Evolutionary conservation across 257 asterid genomes (phyloP).

Genomic region (Forsythia viridissima): DNA sequence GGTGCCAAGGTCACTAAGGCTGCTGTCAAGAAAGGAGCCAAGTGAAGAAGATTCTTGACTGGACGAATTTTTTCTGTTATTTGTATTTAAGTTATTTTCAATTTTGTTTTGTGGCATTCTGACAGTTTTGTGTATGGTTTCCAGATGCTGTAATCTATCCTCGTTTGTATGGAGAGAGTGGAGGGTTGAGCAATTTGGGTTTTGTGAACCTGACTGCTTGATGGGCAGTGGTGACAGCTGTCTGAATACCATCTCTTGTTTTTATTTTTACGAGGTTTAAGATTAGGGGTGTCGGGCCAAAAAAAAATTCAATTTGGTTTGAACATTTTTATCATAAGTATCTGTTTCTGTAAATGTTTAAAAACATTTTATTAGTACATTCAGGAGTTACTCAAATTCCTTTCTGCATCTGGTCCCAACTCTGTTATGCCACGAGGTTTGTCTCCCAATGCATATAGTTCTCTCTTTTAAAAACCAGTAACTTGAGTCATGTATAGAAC

Average conservation of each 20-base stretch:
- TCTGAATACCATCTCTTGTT: background rate
- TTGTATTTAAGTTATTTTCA: background rate
- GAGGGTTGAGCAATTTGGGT: background rate
- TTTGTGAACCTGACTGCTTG: background rate
- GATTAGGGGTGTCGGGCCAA: no score
- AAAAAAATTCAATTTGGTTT: no score
- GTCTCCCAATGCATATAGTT: no score
- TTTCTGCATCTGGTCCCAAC: no score
- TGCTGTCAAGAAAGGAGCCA: slow-evolving; percentile 10
- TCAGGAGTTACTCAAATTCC: no score
- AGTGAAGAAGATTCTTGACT: background rate
- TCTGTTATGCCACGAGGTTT: no score
- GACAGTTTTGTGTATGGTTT: background rate
- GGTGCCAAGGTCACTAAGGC: slow-evolving; percentile 35
- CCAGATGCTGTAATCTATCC: background rate
- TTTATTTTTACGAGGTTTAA: background rate
- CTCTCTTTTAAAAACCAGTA: no score
- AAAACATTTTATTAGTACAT: no score
- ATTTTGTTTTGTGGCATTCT: background rate
- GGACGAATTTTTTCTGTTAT: background rate
- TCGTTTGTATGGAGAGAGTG: background rate
- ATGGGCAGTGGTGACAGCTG: background rate
- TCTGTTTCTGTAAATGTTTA: no score
- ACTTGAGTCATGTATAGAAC: no score
- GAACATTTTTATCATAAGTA: no score